These are phyloP conservation scores for Fusarium xylarioides DNA, from an alignment of 2,329 filamentous ascomycete species.

Conservation along the genomic window DNA sequence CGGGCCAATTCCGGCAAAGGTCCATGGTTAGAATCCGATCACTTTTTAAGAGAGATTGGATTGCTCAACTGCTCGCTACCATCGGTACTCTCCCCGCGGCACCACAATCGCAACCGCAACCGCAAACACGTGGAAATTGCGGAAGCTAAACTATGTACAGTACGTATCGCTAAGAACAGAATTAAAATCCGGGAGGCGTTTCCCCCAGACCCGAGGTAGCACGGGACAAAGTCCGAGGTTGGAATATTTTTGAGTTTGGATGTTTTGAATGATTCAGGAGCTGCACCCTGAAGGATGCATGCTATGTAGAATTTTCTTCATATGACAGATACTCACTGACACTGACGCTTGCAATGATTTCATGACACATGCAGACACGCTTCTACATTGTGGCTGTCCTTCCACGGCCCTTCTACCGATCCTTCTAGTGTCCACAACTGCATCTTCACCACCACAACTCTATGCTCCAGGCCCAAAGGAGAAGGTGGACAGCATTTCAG, in stretches of 20 bases:
- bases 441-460: not conserved
- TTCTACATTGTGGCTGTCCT: slow-evolving; percentile 3
- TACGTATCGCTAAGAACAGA: not conserved
- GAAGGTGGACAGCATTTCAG: slow-evolving; percentile 31
- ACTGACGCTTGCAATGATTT: slow-evolving; percentile 4
- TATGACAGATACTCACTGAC: not conserved
- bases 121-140: slow-evolving; percentile 31
- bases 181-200: not conserved
- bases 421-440: slow-evolving; percentile 25
- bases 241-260: slow-evolving; percentile 3
- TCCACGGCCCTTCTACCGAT: slow-evolving; percentile 25
- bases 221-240: slow-evolving; percentile 11
- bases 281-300: not conserved
- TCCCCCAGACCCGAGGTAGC: slow-evolving; percentile 11
- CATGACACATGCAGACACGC: slow-evolving; percentile 23
- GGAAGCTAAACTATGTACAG: slow-evolving; percentile 13
- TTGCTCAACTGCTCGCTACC: not conserved
- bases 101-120: slow-evolving; percentile 24
- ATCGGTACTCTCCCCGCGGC: not conserved
- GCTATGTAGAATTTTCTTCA: not conserved
- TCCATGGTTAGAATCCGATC: not conserved
- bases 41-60: not conserved
- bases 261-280: slow-evolving; percentile 6
- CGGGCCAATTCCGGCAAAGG: slow-evolving; percentile 9
- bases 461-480: slow-evolving; percentile 16